phyloP scores from a whole-genome alignment of 1,139 yeast genomes.

The Debaryomycetaceae sp. region DNA sequence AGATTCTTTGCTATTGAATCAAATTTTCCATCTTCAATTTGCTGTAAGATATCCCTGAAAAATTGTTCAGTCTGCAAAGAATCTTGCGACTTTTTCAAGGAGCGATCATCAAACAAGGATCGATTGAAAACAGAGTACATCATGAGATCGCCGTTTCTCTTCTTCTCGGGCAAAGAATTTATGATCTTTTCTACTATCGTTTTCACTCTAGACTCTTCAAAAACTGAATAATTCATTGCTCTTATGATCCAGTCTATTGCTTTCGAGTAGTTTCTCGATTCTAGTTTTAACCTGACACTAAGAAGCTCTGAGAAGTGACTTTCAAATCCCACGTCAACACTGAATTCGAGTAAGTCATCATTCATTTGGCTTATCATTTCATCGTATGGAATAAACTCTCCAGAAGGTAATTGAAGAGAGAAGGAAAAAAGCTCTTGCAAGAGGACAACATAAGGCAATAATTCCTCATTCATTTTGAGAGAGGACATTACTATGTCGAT shows the following conservation, averaged over 20 bases:
- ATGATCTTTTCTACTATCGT: conserved; percentile 72
- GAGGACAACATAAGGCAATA: conserved; percentile 66
- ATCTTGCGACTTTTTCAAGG: conserved; percentile 69
- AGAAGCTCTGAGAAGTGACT: conserved; percentile 65
- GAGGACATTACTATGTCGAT: conserved; percentile 66
- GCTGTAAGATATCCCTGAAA: conserved; percentile 45
- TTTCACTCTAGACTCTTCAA: conserved; percentile 69
- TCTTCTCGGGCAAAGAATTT: conserved; percentile 72
- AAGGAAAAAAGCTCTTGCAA: conserved; percentile 64
- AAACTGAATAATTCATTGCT: conserved; percentile 60
- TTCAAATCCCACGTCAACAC: conserved; percentile 56
- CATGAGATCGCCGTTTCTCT: conserved; percentile 76
- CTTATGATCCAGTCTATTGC: conserved; percentile 78
- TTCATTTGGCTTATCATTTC: conserved; percentile 71
- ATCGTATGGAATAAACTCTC: conserved; percentile 60
- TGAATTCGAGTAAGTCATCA: conserved; percentile 64
- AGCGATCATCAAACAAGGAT: conserved; percentile 51
- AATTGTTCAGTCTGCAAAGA: conserved; percentile 59
- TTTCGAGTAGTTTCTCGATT: conserved; percentile 55
- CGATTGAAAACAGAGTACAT: conserved; percentile 60
- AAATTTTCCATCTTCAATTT: conserved; percentile 53
- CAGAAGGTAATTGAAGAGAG: conserved; percentile 67
- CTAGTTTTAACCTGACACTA: conserved; percentile 60
- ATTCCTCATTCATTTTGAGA: conserved; percentile 49
- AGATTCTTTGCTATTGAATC: conserved; percentile 49